A percentile compares a stretch with the other conserved stretches of the same genome.
These are phyloP conservation scores for Apophysomyces variabilis DNA, from an alignment of 371 early-diverging fungal genomes.

Conservation along the genomic window DNA sequence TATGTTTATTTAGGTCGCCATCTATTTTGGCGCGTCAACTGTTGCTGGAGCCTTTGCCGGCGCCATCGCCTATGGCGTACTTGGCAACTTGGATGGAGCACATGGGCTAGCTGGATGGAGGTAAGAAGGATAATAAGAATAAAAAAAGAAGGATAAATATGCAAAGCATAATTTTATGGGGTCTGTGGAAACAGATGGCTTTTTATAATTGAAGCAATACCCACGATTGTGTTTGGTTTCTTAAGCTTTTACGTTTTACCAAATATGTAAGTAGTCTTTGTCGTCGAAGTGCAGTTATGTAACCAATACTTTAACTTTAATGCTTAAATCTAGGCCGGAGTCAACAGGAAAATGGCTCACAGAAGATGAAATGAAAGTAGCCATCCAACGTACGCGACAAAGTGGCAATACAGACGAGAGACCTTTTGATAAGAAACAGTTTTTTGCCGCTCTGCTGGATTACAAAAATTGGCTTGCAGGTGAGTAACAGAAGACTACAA, in stretches of 20 bases:
- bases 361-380: slow-evolving; percentile 41
- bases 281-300: background rate
- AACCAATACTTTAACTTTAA: background rate
- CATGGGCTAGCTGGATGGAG: slow-evolving; percentile 47
- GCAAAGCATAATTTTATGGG: background rate
- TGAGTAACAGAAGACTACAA: slow-evolving; percentile 14
- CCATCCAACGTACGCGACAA: slow-evolving; percentile 29
- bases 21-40: slow-evolving; percentile 48
- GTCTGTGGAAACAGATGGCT: slow-evolving; percentile 34
- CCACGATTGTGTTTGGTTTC: slow-evolving; percentile 56
- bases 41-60: slow-evolving; percentile 57
- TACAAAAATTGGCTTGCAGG: slow-evolving; percentile 45
- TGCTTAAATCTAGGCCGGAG: slow-evolving; percentile 26
- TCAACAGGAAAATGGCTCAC: slow-evolving; percentile 39
- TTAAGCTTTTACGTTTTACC: slow-evolving; percentile 42
- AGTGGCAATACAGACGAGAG: slow-evolving; percentile 38
- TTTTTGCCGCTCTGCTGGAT: slow-evolving; percentile 38
- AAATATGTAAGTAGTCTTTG: slow-evolving; percentile 22
- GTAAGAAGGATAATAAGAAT: slow-evolving; percentile 13
- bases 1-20: slow-evolving; percentile 23
- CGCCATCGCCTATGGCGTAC: slow-evolving; percentile 46
- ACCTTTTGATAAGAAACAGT: slow-evolving; percentile 40
- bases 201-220: slow-evolving; percentile 65
- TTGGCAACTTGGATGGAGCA: slow-evolving; percentile 30
- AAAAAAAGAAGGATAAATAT: background rate